phyloP scores from a whole-genome alignment of 768 basidiomycete genomes.

The Suillus americanus region DNA sequence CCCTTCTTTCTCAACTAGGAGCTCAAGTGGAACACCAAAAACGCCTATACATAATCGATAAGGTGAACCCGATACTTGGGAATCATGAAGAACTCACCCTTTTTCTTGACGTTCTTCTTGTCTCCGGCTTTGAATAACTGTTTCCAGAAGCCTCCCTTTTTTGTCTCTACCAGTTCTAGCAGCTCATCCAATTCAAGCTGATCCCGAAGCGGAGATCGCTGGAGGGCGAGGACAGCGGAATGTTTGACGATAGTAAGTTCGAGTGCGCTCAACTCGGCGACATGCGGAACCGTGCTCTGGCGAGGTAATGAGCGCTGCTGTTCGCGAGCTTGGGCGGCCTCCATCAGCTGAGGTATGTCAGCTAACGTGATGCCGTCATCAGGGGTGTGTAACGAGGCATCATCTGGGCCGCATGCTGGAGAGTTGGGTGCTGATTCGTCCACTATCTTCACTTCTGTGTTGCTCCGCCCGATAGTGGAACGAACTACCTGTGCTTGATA shows the following conservation, averaged over 20 bases:
- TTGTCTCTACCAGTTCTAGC: slow-evolving; percentile 85
- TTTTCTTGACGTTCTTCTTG: slow-evolving; percentile 90
- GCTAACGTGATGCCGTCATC: slow-evolving; percentile 91
- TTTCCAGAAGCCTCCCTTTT: slow-evolving; percentile 96
- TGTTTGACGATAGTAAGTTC: slow-evolving; percentile 93
- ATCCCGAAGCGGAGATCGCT: slow-evolving; percentile 75
- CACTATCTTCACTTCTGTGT: slow-evolving; percentile 86
- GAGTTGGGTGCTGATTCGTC: slow-evolving; percentile 78
- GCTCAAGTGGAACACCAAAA: slow-evolving; percentile 90
- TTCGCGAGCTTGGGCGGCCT: slow-evolving; percentile 87
- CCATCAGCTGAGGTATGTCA: slow-evolving; percentile 91
- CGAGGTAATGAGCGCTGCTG: slow-evolving; percentile 82
- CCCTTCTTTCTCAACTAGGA: slow-evolving; percentile 91
- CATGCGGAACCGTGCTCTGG: slow-evolving; percentile 74
- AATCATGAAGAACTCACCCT: slow-evolving; percentile 49
- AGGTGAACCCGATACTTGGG: slow-evolving; percentile 12
- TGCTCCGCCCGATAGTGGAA: slow-evolving; percentile 72
- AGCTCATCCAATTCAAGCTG: slow-evolving; percentile 91
- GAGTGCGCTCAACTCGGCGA: slow-evolving; percentile 80
- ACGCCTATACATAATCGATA: slow-evolving; percentile 56
- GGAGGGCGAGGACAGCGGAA: slow-evolving; percentile 79
- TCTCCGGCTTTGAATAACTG: slow-evolving; percentile 90
- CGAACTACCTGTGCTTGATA: slow-evolving; percentile 48
- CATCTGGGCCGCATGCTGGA: slow-evolving; percentile 53
- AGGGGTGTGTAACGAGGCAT: slow-evolving; percentile 37